phyloP scores from a whole-genome alignment of 805 yeast genomes.

The Barnettozyma sp. region DNA sequence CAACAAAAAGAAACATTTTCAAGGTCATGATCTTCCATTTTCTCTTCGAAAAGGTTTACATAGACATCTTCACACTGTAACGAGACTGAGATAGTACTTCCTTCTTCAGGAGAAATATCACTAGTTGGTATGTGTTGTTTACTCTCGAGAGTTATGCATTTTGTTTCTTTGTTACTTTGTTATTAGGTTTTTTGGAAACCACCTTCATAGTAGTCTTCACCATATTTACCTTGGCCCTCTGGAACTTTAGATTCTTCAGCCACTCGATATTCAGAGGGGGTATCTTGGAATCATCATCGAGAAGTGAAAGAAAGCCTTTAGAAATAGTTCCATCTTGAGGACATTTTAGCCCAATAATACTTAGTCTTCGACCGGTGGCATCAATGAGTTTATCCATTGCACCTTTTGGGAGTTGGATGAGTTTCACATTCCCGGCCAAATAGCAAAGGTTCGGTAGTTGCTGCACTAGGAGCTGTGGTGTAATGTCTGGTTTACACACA shows the following conservation, averaged over 20 bases:
- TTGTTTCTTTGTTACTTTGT: slow-evolving; percentile 5
- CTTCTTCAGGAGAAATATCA: too few species aligned
- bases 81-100: not conserved
- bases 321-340: slow-evolving; percentile 15
- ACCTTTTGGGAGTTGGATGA: slow-evolving; percentile 54
- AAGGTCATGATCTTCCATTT: slow-evolving; percentile 5
- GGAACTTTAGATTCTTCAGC: slow-evolving; percentile 33
- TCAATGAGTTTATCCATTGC: slow-evolving; percentile 25
- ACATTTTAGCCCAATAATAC: slow-evolving; percentile 26
- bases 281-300: slow-evolving; percentile 20
- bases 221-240: slow-evolving; percentile 35
- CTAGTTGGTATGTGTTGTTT: too few species aligned
- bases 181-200: slow-evolving; percentile 22
- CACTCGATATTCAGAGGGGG: slow-evolving; percentile 39
- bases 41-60: slow-evolving; percentile 1
- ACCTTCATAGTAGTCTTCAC: slow-evolving; percentile 43
- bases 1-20: slow-evolving; percentile 2
- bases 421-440: slow-evolving; percentile 42
- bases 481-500: slow-evolving; percentile 53
- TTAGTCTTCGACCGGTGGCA: slow-evolving; percentile 28
- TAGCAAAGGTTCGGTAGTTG: slow-evolving; percentile 53
- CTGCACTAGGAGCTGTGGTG: slow-evolving; percentile 43
- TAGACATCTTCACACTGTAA: slow-evolving; percentile 5
- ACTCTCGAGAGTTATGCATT: too few species aligned
- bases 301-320: slow-evolving; percentile 23